Base-by-base conservation (phyloP, 1,284 basidiomycete genomes). In the Cutaneotrichosporon sp. region DNA sequence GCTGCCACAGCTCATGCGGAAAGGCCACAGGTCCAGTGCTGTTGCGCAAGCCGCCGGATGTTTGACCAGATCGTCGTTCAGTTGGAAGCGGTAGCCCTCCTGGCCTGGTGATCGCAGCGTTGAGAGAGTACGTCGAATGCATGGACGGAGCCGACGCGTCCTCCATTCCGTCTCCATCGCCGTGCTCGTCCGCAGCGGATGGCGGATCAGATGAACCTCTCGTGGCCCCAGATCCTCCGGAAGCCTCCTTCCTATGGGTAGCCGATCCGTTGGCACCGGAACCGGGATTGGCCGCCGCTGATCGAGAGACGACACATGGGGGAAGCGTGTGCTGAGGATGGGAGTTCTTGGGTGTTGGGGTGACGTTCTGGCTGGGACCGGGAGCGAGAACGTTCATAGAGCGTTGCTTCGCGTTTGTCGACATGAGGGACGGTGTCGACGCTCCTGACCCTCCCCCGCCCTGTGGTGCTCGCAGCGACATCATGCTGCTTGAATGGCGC, bases 101-200 rank as follows among this genome's bases (percentile, higher is more conserved):
- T 5, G 27, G 19, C 19, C 32, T 44, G 27, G 27, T 31, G 42
- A 22, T 32, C 27, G 32, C 33, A 17, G 27, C 31, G 19, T 32
- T 32, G 47, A 49, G 29, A 6, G 48, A 49, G 38, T 48, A 29
- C 7, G 35, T 31, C 14, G 46, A 48, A 16, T 39, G 48, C 5
- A 29, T 19, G 9, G 34, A 17, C 12, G 48, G 19, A 8, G 17
- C n/a, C 12, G 29, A 44, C 10, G 22, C 38, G 24, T 41, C 38
- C 22, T 41, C 38, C 14, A 41, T 24, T 16, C 24, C 16, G 24
- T 41, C 22, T 7, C 24, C 24, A 22, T 32, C 29, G 27, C 6
- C 29, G 19, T 19, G 3, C 7, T 20, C 8, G 42, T 32, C 42
- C 9, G 33, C 6, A 9, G 29, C 19, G 35, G 35, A 20, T 38